phyloP scores from a whole-genome alignment of 495 filamentous ascomycete species.

The Lasiosphaeris hirsuta region DNA sequence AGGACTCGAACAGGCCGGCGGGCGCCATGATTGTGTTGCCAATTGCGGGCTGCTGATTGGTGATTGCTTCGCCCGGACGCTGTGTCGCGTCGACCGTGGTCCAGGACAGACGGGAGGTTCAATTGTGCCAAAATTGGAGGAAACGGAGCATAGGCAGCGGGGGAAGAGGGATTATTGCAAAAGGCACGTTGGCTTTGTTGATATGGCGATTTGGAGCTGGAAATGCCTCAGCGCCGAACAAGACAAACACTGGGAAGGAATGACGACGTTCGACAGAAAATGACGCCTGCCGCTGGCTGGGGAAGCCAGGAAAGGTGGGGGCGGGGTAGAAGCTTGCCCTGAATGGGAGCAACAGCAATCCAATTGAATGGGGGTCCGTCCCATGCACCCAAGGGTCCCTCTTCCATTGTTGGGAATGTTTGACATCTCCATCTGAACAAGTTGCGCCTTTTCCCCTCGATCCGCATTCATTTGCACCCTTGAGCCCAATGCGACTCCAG shows the following conservation, averaged over 20 bases:
- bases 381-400: too few relatives aligned
- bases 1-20: slow-evolving; percentile 43
- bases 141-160: neutral
- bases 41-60: too few relatives aligned
- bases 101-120: too few relatives aligned
- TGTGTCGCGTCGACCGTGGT: too few relatives aligned
- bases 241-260: neutral
- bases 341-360: too few relatives aligned
- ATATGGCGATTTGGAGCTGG: neutral
- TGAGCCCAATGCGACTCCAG: too few relatives aligned
- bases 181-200: neutral
- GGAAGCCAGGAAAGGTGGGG: neutral
- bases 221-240: neutral
- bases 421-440: too few relatives aligned
- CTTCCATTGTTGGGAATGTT: too few relatives aligned
- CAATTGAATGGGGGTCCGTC: too few relatives aligned
- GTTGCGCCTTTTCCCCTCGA: too few relatives aligned
- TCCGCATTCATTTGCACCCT: too few relatives aligned
- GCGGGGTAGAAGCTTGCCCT: neutral
- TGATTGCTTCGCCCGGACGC: too few relatives aligned
- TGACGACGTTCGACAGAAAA: neutral
- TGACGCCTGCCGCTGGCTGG: neutral
- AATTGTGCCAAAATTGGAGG: neutral
- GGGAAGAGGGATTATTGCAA: neutral
- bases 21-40: slow-evolving; percentile 13